Evolutionary conservation across 495 filamentous ascomycete species (phyloP).

Genomic region (Bathelium albidoporum): DNA sequence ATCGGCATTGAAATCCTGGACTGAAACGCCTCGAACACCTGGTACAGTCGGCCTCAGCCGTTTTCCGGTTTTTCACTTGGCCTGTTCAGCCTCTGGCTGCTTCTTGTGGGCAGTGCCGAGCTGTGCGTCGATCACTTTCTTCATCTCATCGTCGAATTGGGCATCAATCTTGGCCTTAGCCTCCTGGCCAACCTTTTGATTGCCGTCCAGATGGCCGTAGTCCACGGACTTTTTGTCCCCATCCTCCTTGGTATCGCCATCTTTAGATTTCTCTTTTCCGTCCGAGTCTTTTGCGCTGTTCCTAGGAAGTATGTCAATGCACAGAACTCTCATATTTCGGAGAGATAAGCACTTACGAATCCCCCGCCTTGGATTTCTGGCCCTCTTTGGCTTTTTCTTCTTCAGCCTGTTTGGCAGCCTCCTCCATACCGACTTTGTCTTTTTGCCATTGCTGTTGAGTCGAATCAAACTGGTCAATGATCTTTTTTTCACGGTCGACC

Average conservation of each 20-base stretch:
- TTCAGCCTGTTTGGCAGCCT: conserved; percentile 51
- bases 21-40: neutral
- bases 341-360: neutral
- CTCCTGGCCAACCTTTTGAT: neutral
- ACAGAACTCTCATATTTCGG: neutral
- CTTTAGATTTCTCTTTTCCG: neutral
- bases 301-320: neutral
- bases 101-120: conserved; percentile 1
- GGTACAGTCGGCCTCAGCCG: neutral
- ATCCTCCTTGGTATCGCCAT: neutral
- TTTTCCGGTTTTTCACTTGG: neutral
- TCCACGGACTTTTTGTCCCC: neutral
- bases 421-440: conserved; percentile 66
- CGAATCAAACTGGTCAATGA: conserved; percentile 57
- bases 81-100: neutral
- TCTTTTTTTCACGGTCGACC: conserved; percentile 52
- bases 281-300: neutral
- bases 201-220: neutral
- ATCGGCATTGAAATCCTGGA: neutral
- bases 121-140: neutral
- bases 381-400: conserved; percentile 41
- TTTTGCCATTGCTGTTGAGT: conserved; percentile 56
- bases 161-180: neutral
- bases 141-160: conserved; percentile 1
- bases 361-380: neutral